A percentile compares a stretch with the other conserved stretches of the same genome.
These are phyloP conservation scores for Nowakowskiella sp. DNA, from an alignment of 192 early-diverging fungal species.

Conservation along the genomic window DNA sequence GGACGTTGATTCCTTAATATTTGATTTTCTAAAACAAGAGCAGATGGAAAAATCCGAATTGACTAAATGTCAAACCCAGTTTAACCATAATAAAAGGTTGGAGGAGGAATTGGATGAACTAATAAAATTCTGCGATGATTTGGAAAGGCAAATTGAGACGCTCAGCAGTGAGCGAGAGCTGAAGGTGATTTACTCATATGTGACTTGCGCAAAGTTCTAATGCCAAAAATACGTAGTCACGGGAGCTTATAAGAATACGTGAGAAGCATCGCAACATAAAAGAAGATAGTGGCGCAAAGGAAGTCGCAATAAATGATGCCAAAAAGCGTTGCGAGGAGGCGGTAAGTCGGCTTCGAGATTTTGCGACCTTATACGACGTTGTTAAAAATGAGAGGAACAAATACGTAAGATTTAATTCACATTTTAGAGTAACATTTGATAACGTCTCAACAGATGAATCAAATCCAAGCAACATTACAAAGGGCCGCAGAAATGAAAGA, in stretches of 20 bases:
- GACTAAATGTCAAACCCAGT: constrained; percentile 28
- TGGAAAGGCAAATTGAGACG: constrained; percentile 27
- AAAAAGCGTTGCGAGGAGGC: constrained; percentile 45
- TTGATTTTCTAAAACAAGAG: constrained; percentile 45
- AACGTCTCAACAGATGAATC: constrained; percentile 31
- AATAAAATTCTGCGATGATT: constrained; percentile 9
- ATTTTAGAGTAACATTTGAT: constrained; percentile 1
- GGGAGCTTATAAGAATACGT: constrained; percentile 48
- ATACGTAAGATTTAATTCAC: constrained; percentile 33
- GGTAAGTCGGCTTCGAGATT: constrained; percentile 37
- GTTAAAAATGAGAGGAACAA: constrained; percentile 61
- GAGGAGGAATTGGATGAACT: constrained; percentile 43
- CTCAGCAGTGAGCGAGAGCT: constrained; percentile 41
- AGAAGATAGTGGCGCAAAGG: constrained; percentile 40
- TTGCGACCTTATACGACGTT: constrained; percentile 47
- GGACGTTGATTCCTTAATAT: constrained; percentile 40
- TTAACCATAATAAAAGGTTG: constrained; percentile 33
- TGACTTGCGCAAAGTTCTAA: background rate
- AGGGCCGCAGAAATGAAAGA: constrained; percentile 59
- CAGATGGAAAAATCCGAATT: constrained; percentile 38
- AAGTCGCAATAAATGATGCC: constrained; percentile 44
- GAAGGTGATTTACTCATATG: constrained; percentile 20
- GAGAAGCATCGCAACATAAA: constrained; percentile 31
- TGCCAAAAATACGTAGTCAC: constrained; percentile 11
- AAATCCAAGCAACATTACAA: constrained; percentile 50